Base-by-base conservation (phyloP, 306 rosid genomes). In the Ormosia emarginata region DNA sequence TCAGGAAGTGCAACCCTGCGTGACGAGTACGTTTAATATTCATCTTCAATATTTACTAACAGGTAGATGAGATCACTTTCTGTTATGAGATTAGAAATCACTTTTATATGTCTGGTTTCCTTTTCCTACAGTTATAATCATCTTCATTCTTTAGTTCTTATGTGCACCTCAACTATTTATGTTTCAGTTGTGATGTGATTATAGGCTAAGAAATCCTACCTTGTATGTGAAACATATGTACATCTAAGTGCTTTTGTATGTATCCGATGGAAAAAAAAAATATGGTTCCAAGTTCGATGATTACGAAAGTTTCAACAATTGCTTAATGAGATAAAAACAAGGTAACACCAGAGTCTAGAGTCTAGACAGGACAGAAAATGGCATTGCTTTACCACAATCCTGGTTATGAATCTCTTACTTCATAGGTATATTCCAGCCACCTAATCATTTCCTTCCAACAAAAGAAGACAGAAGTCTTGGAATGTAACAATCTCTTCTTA, bases 11-110 rank as follows among this genome's bases (percentile, higher is more conserved):
- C 82, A 63, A n/a, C 80, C 82, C 8, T 9, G 5, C 61, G 63
- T 79, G 32, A 49, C 17, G 41, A 80, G 82, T 86, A 55, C 43
- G 80, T 82, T 61, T 53, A 6, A 78, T 67, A 15, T 58, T 74
- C 33, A 67, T 61, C 59, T 37, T 71, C 71, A 32, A n/a, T 30
- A 5, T 63, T 75, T 1, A 10, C 50, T 8, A 44, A 44, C 6
- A 67, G 34, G 9, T 6, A 65, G 24, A 24, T 24, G 24, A 24
- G 24, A 24, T 1, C 24, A 24, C 13, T 10, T 43, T 43, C 49
- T 43, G 49, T 12, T 43, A 8, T 2, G 12, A 43, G 12, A 43
- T 43, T 43, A 8, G 49, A 8, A 43, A 43, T 43, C 49, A 1
- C 24, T 24, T 24, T 24, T 24, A 24, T 24, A 24, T 24, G 24